These are phyloP conservation scores for Didymella sp. DNA, from an alignment of 2,329 filamentous ascomycete genomes.

Conservation along the genomic window DNA sequence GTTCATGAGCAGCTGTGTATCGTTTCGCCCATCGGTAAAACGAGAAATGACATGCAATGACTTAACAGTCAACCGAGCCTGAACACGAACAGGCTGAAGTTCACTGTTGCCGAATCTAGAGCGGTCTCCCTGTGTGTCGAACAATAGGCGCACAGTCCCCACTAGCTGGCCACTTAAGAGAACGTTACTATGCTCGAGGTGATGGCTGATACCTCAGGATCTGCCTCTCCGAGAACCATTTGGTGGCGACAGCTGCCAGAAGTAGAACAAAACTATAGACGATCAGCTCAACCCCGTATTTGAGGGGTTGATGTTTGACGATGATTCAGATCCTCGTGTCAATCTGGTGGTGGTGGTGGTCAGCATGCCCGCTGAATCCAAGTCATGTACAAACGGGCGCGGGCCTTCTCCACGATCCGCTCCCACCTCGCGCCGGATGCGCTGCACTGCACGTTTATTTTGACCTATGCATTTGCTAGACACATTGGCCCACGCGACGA, in stretches of 20 bases:
- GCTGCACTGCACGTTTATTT: constrained; percentile 52
- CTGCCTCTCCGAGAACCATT: constrained; percentile 15
- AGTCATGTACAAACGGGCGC: constrained; percentile 40
- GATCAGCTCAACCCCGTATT: constrained; percentile 1
- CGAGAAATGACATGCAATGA: background rate
- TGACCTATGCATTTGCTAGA: constrained; percentile 47
- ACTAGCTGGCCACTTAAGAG: constrained; percentile 37
- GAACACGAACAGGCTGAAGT: background rate
- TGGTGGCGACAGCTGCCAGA: background rate
- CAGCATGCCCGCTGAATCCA: constrained; percentile 38
- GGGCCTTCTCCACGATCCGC: constrained; percentile 46
- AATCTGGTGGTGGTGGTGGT: constrained; percentile 35
- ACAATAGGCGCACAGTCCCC: constrained; percentile 43
- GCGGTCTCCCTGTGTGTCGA: constrained; percentile 39
- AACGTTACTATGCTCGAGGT: constrained; percentile 33
- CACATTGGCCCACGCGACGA: constrained; percentile 44
- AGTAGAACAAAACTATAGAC: background rate
- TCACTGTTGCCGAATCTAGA: constrained; percentile 37
- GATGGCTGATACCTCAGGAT: constrained; percentile 29
- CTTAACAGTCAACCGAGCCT: background rate
- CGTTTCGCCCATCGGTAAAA: background rate
- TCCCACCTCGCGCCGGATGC: constrained; percentile 47
- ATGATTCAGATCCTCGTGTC: constrained; percentile 11
- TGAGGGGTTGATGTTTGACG: background rate
- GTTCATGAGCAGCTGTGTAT: background rate